Percentiles rank a stretch among this genome's conserved stretches.
Evolutionary conservation across 768 basidiomycete genomes (phyloP).

Genomic region (Tylopilus cervinicoccineus): DNA sequence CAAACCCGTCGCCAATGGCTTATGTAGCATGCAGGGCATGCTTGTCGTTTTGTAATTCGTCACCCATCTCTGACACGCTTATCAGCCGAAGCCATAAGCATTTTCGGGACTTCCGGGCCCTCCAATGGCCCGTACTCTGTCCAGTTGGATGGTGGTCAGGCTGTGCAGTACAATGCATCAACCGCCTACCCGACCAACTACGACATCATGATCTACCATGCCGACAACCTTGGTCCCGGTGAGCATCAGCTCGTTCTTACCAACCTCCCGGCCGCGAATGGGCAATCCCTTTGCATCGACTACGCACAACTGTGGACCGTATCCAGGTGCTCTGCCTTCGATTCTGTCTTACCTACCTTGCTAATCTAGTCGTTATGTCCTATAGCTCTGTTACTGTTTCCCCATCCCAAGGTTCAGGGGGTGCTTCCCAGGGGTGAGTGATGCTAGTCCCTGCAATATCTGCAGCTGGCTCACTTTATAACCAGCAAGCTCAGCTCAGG

Average conservation of each 20-base stretch:
- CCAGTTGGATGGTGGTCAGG: slow-evolving; percentile 34
- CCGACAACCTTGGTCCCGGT: slow-evolving; percentile 38
- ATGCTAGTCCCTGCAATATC: background rate
- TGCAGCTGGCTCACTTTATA: background rate
- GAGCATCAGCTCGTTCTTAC: slow-evolving; percentile 33
- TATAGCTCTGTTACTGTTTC: background rate
- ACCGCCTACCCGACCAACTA: slow-evolving; percentile 18
- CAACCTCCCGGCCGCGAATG: slow-evolving; percentile 24
- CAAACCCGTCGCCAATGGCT: slow-evolving; percentile 1
- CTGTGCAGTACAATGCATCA: slow-evolving; percentile 19
- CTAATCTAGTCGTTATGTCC: background rate
- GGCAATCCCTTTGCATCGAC: slow-evolving; percentile 29
- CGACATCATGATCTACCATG: slow-evolving; percentile 32
- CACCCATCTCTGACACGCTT: background rate
- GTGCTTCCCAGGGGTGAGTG: slow-evolving; percentile 12
- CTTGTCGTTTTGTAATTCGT: background rate
- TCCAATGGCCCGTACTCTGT: slow-evolving; percentile 33
- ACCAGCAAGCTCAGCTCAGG: slow-evolving; percentile 19
- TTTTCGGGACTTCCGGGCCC: slow-evolving; percentile 43
- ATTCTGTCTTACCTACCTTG: background rate
- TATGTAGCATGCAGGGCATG: slow-evolving; percentile 19
- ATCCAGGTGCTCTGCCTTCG: slow-evolving; percentile 13
- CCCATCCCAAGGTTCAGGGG: background rate
- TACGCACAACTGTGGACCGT: slow-evolving; percentile 28
- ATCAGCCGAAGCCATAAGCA: slow-evolving; percentile 40